Percentiles rank a stretch among this genome's conserved stretches.
These are phyloP conservation scores for Trichoderma atroviride DNA, from an alignment of 2,329 filamentous ascomycete species.

Conservation along the genomic window DNA sequence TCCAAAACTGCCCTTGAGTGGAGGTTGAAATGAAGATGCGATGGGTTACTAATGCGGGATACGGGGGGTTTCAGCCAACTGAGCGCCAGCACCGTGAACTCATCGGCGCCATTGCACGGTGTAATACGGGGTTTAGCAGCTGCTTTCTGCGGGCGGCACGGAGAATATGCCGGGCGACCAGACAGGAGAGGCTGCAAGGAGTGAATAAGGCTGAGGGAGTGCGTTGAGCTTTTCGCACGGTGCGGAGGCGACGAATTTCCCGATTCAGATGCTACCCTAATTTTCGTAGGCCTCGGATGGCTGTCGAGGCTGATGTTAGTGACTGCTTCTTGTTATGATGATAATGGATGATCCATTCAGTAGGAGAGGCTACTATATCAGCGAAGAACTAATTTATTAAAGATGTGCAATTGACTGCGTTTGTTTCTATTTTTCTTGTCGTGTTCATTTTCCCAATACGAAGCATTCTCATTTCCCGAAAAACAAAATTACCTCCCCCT, in stretches of 20 bases:
- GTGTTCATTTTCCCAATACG: not conserved
- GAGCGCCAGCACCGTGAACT: not conserved
- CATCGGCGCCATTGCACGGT: not conserved
- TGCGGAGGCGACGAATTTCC: not conserved
- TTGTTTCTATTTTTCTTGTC: not conserved
- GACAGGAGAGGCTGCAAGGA: not conserved
- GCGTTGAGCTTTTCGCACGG: not conserved
- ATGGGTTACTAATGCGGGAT: slow-evolving; percentile 20
- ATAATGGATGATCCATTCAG: not conserved
- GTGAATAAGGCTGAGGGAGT: not conserved
- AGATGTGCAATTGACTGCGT: not conserved
- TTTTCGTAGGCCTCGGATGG: not conserved
- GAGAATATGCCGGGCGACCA: not conserved
- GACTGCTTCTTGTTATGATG: not conserved
- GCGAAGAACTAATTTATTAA: not conserved
- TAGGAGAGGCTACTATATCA: not conserved
- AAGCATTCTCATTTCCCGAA: not conserved
- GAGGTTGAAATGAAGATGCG: slow-evolving; percentile 12
- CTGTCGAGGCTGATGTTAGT: not conserved
- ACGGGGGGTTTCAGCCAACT: not conserved
- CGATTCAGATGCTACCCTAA: not conserved
- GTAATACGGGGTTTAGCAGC: not conserved
- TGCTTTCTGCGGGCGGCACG: not conserved
- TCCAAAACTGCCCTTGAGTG: not conserved
- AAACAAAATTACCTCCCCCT: not conserved